Base-by-base conservation (phyloP, 371 early-diverging fungal species). In the Batkoa obscura region DNA sequence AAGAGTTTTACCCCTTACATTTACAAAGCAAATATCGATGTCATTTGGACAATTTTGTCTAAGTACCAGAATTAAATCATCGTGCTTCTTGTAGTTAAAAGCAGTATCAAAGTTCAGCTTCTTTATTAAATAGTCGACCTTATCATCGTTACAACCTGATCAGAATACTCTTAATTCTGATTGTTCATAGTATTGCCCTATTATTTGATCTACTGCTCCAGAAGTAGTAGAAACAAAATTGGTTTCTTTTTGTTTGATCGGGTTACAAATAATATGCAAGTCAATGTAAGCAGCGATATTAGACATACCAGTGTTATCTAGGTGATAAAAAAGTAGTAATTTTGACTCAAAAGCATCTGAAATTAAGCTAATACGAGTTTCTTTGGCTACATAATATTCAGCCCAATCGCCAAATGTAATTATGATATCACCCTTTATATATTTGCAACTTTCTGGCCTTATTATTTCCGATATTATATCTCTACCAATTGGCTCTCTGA, bases 21-120 rank as follows among this genome's bases (percentile, higher is more conserved):
- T 75, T 43, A 80, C 80, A 68, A 71, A 83, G 67, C 76, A 78
- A 52, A 76, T 74, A 58, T 83, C 79, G 58, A 83, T 76, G n/a
- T 81, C 86, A 8, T 75, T 67, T 13, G 79, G 82, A 36, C 74
- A 73, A 39, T 5, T 51, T 33, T 59, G 8, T 13, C 13, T 39
- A 8, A 39, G 13, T 5, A 39, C 37, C 55, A 75, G 60, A 2
- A 45, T 48, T 38, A 77, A 63, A 13, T 65, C 63, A 0, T 68
- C 68, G 35, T 59, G 59, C 3, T 63, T 47, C 6, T 64, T 82
- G 75, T 83, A 82, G 68, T 83, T 83, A 73, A 83, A 81, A 34
- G 77, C 86, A 6, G 59, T 73, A 62, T 81, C 78, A 36, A 77
- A 76, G 0, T 72, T 70, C 33, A 75, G 57, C 33, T 66, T 67